A percentile compares a stretch with the other conserved stretches of the same genome.
These are phyloP conservation scores for Hymenoscyphus scutula DNA, from an alignment of 2,329 filamentous ascomycete genomes.

Conservation along the genomic window DNA sequence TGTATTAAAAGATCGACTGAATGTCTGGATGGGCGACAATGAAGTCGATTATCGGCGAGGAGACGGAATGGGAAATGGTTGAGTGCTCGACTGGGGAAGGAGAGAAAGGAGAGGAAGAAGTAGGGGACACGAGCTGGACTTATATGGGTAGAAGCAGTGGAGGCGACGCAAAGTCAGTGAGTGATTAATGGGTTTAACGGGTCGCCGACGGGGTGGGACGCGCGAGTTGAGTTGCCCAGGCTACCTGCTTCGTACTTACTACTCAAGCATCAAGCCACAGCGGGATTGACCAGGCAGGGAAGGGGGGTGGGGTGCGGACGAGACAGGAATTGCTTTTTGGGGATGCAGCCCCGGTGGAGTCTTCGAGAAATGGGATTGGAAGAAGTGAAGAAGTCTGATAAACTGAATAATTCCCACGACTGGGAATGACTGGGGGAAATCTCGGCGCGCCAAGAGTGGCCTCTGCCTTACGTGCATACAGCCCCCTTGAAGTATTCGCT, in stretches of 20 bases:
- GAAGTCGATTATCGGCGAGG: background rate
- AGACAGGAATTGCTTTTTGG: too few species aligned
- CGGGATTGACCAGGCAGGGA: too few species aligned
- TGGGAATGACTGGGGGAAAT: too few species aligned
- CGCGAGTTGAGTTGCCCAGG: background rate
- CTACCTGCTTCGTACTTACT: too few species aligned
- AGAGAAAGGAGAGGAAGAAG: background rate
- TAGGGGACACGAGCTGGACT: background rate
- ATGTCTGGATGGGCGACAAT: background rate
- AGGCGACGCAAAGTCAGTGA: background rate
- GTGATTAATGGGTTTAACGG: background rate
- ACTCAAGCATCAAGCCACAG: background rate
- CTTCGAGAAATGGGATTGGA: too few species aligned
- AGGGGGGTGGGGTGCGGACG: background rate
- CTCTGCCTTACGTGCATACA: too few species aligned
- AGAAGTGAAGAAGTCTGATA: too few species aligned
- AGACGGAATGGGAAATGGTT: background rate
- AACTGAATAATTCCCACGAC: too few species aligned
- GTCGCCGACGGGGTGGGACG: background rate
- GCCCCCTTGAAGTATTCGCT: too few species aligned
- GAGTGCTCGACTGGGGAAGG: conserved; percentile 2
- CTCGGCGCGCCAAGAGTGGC: too few species aligned
- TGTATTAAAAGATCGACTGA: background rate
- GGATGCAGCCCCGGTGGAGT: too few species aligned
- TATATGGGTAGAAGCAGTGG: background rate